Evolutionary conservation across 176 grass and related monocot species (phyloP).

Genomic region (Aegilops longissima): DNA sequence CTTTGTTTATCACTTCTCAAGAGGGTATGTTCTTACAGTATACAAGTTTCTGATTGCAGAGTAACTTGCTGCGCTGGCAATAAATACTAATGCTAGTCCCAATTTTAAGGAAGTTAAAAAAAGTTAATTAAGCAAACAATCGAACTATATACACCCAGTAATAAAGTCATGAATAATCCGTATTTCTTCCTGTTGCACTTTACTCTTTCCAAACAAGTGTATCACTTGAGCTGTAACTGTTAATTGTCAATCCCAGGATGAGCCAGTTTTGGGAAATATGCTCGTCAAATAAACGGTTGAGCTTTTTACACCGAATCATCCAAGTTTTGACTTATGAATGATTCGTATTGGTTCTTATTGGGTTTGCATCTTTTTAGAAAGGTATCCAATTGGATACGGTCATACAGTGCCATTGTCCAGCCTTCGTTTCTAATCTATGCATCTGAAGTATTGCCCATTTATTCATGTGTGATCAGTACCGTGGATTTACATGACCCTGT

Average conservation of each 20-base stretch:
- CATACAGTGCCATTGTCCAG: too few relatives aligned
- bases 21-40: constrained; percentile 52
- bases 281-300: not conserved
- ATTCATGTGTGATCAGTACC: too few relatives aligned
- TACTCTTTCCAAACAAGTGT: not conserved
- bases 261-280: not conserved
- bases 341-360: not conserved
- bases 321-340: not conserved
- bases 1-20: constrained; percentile 90
- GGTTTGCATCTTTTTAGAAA: not conserved
- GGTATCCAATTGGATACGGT: too few relatives aligned
- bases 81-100: not conserved
- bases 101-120: not conserved
- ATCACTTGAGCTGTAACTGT: not conserved
- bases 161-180: not conserved
- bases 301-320: not conserved
- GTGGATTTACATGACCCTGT: too few relatives aligned
- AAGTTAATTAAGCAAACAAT: not conserved
- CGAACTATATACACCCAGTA: not conserved
- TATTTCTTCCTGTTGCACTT: not conserved
- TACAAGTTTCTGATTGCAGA: not conserved
- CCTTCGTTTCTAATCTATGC: too few relatives aligned
- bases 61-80: not conserved
- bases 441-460: too few relatives aligned
- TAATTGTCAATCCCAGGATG: not conserved